These are phyloP conservation scores for Theobroma cacao DNA, from an alignment of 345 rosid genomes.

Conservation along the genomic window DNA sequence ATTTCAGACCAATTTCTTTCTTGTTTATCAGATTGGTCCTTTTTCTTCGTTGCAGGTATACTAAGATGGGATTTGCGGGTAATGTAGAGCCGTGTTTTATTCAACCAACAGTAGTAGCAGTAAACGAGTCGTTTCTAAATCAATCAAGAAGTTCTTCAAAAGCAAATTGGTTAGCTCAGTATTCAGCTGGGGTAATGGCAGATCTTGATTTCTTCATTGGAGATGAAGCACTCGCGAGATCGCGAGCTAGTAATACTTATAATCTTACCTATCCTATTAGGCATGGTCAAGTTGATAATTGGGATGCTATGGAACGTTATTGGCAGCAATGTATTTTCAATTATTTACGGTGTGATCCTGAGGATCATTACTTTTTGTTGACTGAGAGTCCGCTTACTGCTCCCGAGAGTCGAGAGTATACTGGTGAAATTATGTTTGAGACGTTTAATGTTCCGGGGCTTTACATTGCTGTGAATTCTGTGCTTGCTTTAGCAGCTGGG, in stretches of 20 bases:
- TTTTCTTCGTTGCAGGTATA: conserved; percentile 53
- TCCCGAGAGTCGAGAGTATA: conserved; percentile 90
- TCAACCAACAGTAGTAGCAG: conserved; percentile 85
- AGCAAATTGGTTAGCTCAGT: conserved; percentile 75
- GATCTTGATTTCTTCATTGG: conserved; percentile 94
- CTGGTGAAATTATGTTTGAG: conserved; percentile 97
- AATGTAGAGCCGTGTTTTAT: conserved; percentile 98
- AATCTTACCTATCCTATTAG: conserved; percentile 79
- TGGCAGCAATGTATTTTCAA: conserved; percentile 97
- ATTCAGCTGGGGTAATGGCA: conserved; percentile 94
- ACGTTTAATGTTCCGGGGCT: conserved; percentile 67
- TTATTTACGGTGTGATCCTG: conserved; percentile 93
- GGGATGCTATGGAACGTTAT: conserved; percentile 98
- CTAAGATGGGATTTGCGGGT: conserved; percentile 96
- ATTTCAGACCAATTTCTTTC: neutral
- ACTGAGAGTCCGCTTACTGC: conserved; percentile 98
- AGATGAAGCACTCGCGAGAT: conserved; percentile 73
- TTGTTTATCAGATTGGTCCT: neutral
- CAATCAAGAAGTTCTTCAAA: conserved; percentile 68
- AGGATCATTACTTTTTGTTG: conserved; percentile 94
- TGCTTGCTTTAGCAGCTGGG: conserved; percentile 98
- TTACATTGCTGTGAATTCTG: conserved; percentile 96
- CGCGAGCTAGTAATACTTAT: conserved; percentile 73
- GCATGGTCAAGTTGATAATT: conserved; percentile 89
- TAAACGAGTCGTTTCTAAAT: conserved; percentile 78